Evolutionary conservation across 768 basidiomycete genomes (phyloP), one percentile per base, ranked within the genome.

Genomic region (Tulasnella sp.): DNA sequence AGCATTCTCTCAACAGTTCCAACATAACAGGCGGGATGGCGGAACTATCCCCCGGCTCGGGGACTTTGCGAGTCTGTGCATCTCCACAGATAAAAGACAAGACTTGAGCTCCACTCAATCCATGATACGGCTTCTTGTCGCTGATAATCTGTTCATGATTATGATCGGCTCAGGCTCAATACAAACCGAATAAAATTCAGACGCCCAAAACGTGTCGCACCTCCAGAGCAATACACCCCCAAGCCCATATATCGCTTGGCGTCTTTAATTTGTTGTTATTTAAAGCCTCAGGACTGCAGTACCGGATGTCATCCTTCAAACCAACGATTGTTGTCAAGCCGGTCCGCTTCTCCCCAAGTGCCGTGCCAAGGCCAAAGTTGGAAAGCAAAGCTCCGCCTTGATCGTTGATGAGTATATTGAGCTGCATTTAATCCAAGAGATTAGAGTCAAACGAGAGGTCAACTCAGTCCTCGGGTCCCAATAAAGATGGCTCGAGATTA

Each of bases 191-290:
- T 60, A 60, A 22, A 60, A 24, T 9, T 22, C n/a, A 7, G 31
- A n/a, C 6, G 28, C 28, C 3, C 60, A 5, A 22, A 20, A 11
- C 8, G n/a, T 1, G 7, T 64, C 31, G 60, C 41, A 41, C 73
- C 73, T 75, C 73, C 24, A 75, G 40, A n/a, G 44, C 41, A n/a
- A 75, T 34, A 75, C 73, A 75, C n/a, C 31, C 73, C 73, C 76
- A 75, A 22, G 73, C 28, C 73, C 73, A 75, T 3, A 75, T 48
- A 75, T 75, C 73, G 37, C 73, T 75, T n/a, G 40, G 24, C 5
- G 16, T 16, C 28, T n/a, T 22, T 14, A 18, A 12, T 20, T 16
- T 8, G 40, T 18, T 75, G 31, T 4, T 24, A 0, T 75, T 4
- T 2, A 75, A 41, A 18, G 37, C 20, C 22, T 37, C 73, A n/a